These are phyloP conservation scores for Alternaria brassicicola DNA, from an alignment of 2,329 filamentous ascomycete genomes.

Conservation along the genomic window DNA sequence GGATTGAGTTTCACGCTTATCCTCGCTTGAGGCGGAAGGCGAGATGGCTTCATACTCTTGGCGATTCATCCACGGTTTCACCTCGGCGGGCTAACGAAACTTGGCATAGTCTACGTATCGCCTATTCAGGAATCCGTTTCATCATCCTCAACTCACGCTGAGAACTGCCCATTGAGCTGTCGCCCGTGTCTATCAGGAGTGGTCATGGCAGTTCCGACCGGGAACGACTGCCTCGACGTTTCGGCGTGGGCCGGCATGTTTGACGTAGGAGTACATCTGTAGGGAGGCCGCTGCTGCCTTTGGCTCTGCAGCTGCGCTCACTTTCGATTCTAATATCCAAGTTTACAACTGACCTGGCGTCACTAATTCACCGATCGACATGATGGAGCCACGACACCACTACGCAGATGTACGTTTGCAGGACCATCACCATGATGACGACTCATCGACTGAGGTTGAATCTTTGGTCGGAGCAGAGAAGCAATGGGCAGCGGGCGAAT, in stretches of 20 bases:
- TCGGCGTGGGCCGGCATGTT: conserved; percentile 17
- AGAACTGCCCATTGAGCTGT: conserved; percentile 10
- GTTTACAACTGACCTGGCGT: conserved; percentile 28
- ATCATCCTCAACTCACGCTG: conserved; percentile 19
- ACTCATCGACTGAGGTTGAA: conserved; percentile 44
- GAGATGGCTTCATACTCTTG: conserved; percentile 39
- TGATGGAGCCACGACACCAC: conserved; percentile 40
- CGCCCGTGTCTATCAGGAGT: conserved; percentile 7
- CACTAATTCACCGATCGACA: conserved; percentile 15
- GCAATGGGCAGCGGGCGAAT: conserved; percentile 31
- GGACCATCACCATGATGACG: conserved; percentile 37
- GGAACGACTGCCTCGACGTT: conserved; percentile 30
- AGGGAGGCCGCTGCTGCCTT: conserved; percentile 20
- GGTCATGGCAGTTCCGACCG: conserved; percentile 19
- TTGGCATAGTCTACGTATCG: conserved; percentile 20
- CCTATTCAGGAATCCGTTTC: conserved; percentile 25
- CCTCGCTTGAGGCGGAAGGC: conserved; percentile 26
- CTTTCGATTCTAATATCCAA: conserved; percentile 11
- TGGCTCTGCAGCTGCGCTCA: conserved; percentile 40
- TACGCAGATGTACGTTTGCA: conserved; percentile 36
- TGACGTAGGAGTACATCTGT: conserved; percentile 20
- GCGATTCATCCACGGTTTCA: conserved; percentile 43
- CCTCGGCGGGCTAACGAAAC: conserved; percentile 28
- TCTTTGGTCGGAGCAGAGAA: conserved; percentile 40
- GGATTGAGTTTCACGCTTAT: conserved; percentile 32